A percentile compares a stretch with the other conserved stretches of the same genome.
Evolutionary conservation across 306 rosid species (phyloP).

Genomic region (Lithocarpus polystachyus): DNA sequence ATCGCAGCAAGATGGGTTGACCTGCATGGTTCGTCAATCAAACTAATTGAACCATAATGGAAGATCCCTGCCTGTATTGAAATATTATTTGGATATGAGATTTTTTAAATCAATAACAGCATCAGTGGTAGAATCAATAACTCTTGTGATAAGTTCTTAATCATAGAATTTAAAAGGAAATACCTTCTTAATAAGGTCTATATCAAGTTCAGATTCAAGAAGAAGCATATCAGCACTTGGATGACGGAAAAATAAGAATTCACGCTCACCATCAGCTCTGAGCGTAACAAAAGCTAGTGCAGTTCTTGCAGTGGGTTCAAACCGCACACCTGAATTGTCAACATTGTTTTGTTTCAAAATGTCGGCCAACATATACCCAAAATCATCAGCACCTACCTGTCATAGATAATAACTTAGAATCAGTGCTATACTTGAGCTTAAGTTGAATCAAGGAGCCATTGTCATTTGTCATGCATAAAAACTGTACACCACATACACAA

Average conservation of each 20-base stretch:
- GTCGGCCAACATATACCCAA: conserved; percentile 74
- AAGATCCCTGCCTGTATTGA: conserved; percentile 66
- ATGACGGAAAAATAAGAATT: conserved; percentile 82
- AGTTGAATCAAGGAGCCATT: neutral
- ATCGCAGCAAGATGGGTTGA: conserved; percentile 89
- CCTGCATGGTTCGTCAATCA: conserved; percentile 80
- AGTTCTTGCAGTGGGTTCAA: conserved; percentile 77
- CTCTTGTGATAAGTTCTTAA: neutral
- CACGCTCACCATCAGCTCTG: conserved; percentile 87
- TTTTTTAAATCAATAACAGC: neutral
- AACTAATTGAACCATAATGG: conserved; percentile 95
- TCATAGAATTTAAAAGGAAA: conserved; percentile 3
- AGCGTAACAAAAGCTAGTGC: conserved; percentile 89
- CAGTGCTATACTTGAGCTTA: neutral
- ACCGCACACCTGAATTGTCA: conserved; percentile 67
- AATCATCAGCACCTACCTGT: conserved; percentile 94
- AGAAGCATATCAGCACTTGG: conserved; percentile 98
- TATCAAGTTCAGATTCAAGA: conserved; percentile 74
- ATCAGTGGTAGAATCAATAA: neutral
- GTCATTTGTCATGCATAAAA: neutral
- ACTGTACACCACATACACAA: neutral
- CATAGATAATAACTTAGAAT: neutral
- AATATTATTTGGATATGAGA: conserved; percentile 9
- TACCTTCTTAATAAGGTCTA: conserved; percentile 57
- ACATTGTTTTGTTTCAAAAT: conserved; percentile 70